Conservation (phyloP, 352 stramenopile species). For the Pythium folliculosum region DNA sequence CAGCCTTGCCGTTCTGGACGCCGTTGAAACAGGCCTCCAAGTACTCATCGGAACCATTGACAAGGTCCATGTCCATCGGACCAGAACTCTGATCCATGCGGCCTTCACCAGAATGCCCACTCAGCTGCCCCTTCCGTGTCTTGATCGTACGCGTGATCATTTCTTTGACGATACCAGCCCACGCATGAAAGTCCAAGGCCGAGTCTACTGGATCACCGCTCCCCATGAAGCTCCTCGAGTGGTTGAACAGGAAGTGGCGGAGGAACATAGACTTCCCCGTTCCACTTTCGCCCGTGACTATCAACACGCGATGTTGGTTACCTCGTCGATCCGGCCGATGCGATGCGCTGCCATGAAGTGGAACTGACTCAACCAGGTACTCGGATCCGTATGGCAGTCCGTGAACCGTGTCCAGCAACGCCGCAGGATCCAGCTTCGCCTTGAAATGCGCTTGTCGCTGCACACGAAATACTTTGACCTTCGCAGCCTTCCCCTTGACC, state of each 20-base stretch:
- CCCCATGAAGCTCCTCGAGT: constrained; percentile 56
- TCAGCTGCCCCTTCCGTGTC: constrained; percentile 17
- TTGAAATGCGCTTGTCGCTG: constrained; percentile 34
- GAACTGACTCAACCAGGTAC: constrained; percentile 49
- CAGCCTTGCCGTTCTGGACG: neutral
- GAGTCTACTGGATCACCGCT: constrained; percentile 59
- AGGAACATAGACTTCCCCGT: constrained; percentile 73
- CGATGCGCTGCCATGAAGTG: constrained; percentile 41
- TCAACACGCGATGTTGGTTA: constrained; percentile 40
- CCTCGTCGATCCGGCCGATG: constrained; percentile 13
- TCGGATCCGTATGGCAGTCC: constrained; percentile 52
- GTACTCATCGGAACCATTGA: constrained; percentile 1
- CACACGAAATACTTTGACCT: constrained; percentile 53
- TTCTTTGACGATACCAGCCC: constrained; percentile 50
- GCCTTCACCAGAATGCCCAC: neutral
- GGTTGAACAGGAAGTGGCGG: constrained; percentile 53
- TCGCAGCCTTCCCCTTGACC: constrained; percentile 64
- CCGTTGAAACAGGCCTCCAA: constrained; percentile 4
- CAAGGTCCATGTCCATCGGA: constrained; percentile 1
- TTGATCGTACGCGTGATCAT: constrained; percentile 41
- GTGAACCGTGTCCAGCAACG: constrained; percentile 35
- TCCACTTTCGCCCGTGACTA: constrained; percentile 61
- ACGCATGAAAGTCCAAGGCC: constrained; percentile 58
- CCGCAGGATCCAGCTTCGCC: constrained; percentile 37
- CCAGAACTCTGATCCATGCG: neutral